Conservation (phyloP, 1,139 yeast genomes). For the Yamadazyma jaroonii region DNA sequence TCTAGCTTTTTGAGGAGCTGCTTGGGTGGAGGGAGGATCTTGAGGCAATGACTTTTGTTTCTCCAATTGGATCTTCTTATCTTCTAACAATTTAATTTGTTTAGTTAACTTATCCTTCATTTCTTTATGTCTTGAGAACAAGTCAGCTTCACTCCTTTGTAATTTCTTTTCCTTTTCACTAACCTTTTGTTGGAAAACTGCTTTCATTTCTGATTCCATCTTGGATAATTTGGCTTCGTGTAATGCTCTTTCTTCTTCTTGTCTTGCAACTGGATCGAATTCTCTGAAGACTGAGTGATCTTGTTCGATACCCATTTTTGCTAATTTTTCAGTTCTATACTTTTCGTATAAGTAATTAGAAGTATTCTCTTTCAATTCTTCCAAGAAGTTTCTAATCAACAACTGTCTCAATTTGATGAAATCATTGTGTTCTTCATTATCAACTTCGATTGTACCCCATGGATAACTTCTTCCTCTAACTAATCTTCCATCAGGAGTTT, state of each 20-base stretch:
- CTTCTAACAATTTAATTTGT: slow-evolving; percentile 87
- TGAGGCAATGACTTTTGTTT: slow-evolving; percentile 56
- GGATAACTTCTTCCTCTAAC: slow-evolving; percentile 96
- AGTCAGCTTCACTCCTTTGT: slow-evolving; percentile 95
- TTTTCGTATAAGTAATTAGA: slow-evolving; percentile 75
- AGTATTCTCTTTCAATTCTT: slow-evolving; percentile 90
- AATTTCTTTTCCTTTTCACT: slow-evolving; percentile 95
- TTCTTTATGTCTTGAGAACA: slow-evolving; percentile 92
- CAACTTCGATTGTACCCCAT: slow-evolving; percentile 97
- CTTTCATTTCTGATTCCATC: slow-evolving; percentile 96
- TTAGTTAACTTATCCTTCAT: slow-evolving; percentile 92
- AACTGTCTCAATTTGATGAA: slow-evolving; percentile 88
- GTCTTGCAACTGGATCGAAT: slow-evolving; percentile 89
- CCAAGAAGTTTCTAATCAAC: slow-evolving; percentile 85
- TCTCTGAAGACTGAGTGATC: slow-evolving; percentile 90
- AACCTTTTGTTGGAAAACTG: slow-evolving; percentile 95
- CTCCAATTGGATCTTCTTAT: slow-evolving; percentile 83
- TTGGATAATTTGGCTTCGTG: slow-evolving; percentile 93
- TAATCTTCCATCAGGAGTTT: slow-evolving; percentile 68
- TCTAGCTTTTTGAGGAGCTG: slow-evolving; percentile 47
- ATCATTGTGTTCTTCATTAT: slow-evolving; percentile 92
- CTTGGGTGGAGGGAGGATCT: slow-evolving; percentile 52
- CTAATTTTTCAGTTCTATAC: slow-evolving; percentile 83
- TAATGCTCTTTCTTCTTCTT: slow-evolving; percentile 88
- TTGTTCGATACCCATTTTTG: slow-evolving; percentile 84